Conservation (phyloP, 176 grass and related monocot genomes). For the Bromus sterilis region DNA sequence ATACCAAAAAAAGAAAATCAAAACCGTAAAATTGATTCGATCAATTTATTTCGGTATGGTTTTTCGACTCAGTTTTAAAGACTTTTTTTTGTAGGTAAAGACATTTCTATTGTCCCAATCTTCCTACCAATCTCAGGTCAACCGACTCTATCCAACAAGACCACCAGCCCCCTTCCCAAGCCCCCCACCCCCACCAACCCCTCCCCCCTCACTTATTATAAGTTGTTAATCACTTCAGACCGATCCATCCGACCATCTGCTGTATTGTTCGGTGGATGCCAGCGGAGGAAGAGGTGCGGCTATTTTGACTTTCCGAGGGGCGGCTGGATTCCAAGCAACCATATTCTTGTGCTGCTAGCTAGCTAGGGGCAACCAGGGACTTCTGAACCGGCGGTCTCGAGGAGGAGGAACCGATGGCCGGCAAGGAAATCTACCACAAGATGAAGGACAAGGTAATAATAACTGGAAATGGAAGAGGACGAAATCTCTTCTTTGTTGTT, state of each 20-base stretch:
- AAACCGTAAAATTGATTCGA: too few relatives aligned
- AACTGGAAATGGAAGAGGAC: not conserved
- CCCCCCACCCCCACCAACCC: conserved; percentile 16
- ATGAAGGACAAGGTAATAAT: conserved; percentile 62
- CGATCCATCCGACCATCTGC: conserved; percentile 3
- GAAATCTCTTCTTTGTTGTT: not conserved
- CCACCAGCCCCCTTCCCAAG: not conserved
- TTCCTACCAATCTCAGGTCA: conserved; percentile 14
- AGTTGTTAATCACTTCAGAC: not conserved
- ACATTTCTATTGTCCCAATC: not conserved
- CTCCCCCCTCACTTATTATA: conserved; percentile 29
- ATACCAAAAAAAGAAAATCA: too few relatives aligned
- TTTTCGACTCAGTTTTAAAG: too few relatives aligned
- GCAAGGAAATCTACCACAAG: conserved; percentile 60
- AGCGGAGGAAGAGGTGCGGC: conserved; percentile 3
- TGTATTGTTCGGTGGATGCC: not conserved
- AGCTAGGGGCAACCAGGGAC: not conserved
- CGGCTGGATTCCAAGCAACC: conserved; percentile 1
- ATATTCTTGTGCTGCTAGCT: not conserved
- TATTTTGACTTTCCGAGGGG: not conserved
- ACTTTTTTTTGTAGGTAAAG: too few relatives aligned
- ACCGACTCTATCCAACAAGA: conserved; percentile 34
- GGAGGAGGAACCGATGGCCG: conserved; percentile 23
- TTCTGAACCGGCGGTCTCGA: not conserved
- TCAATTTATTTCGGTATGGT: too few relatives aligned